Evolutionary conservation across 805 yeast genomes (phyloP), one percentile per base, ranked within the genome.

Genomic region (Metschnikowia koreensis): DNA sequence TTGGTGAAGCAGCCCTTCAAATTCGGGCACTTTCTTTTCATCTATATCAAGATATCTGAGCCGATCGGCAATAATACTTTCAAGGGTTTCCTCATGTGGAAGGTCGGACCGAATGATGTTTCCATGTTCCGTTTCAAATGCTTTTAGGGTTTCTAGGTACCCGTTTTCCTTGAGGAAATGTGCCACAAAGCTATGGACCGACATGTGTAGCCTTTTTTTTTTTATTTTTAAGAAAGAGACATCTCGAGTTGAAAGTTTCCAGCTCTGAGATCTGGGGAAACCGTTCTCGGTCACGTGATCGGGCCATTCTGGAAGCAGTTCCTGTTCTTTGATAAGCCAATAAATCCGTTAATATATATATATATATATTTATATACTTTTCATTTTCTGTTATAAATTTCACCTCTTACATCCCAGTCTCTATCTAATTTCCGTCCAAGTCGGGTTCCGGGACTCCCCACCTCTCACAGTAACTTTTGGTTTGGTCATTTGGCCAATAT

Each of bases 111-210:
- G 47, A 15, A 75, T 63, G 6, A 72, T 66, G 41, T 53, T 65
- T 10, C 81, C 79, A 43, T 72, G 60, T 50, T 81, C 84, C 13
- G 59, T 54, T 55, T 82, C 79, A 44, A 85, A 80, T 2, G 69
- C 60, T n/a, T 65, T 61, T 12, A 84, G 65, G 0, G 92, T 80
- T 0, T 68, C 69, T 1, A 50, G 54, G 44, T 74, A 76, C 0
- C 81, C 80, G 29, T 81, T 73, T n/a, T 74, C 67, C 29, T 73
- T 64, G n/a, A 87, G 71, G 56, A 80, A 86, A 31, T 82, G 81
- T 0, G 88, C 90, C 11, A 87, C 71, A 33, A 85, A 64, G 38
- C 58, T 52, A 43, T 66, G 69, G 27, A 63, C 61, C 12, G 65
- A 54, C 66, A 59, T 62, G 22, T 22, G 22, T 4, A 22, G 22